phyloP scores from a whole-genome alignment of 805 yeast species.

The Kodamaea laetipori region DNA sequence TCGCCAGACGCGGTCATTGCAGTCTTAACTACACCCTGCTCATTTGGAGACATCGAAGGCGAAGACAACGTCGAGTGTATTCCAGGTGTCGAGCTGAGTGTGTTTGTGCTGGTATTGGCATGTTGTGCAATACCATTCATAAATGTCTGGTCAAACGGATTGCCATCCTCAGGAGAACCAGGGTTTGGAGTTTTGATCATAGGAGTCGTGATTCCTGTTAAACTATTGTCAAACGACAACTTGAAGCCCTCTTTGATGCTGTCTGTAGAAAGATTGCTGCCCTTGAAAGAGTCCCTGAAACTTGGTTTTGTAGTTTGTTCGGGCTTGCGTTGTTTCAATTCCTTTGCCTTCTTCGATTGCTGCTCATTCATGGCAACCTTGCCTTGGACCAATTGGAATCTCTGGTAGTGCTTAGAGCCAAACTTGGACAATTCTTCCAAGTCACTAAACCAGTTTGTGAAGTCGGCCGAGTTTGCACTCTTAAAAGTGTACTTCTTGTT shows the following conservation, averaged over 20 bases:
- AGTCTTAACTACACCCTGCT: background rate
- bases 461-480: constrained; percentile 47
- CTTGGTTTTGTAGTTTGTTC: constrained; percentile 1
- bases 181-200: constrained; percentile 34
- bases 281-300: constrained; percentile 1
- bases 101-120: constrained; percentile 7
- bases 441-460: constrained; percentile 56
- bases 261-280: constrained; percentile 4
- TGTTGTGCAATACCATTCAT: constrained; percentile 11
- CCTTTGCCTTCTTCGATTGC: constrained; percentile 14
- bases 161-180: constrained; percentile 28
- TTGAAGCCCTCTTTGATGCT: constrained; percentile 10
- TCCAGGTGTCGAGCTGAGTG: constrained; percentile 12
- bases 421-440: constrained; percentile 53
- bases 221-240: constrained; percentile 18
- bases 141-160: constrained; percentile 43
- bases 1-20: constrained; percentile 17
- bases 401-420: constrained; percentile 45
- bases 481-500: constrained; percentile 42
- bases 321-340: constrained; percentile 9
- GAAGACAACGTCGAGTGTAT: constrained; percentile 3
- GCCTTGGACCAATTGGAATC: constrained; percentile 51
- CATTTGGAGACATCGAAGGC: constrained; percentile 12
- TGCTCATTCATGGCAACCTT: constrained; percentile 33
- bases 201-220: constrained; percentile 43